Base-by-base conservation (phyloP, 345 rosid genomes). In the Aquilaria malaccensis region DNA sequence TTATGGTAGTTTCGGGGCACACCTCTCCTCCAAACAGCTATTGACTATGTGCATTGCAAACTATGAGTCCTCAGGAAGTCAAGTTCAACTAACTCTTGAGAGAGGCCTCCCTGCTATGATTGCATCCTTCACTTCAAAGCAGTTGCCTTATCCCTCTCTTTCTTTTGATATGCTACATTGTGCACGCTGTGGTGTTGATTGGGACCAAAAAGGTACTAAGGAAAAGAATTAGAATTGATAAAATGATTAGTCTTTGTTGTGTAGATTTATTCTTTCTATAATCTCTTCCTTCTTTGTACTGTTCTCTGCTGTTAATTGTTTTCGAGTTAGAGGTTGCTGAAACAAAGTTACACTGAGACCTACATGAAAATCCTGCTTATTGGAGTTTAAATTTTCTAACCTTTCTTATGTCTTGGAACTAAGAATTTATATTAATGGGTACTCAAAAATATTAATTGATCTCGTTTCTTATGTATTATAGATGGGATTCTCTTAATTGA, bases 1-100 rank as follows among this genome's bases (percentile, higher is more conserved):
- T 71, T 95, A 88, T 63, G 97, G 99, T 62, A 95, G 99, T 85
- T 95, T 88, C 74, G 99, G 99, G 50, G 99, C 99, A 30, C 99
- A 91, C 81, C 86, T 91, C 50, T 77, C 79, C 33, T 85, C 95
- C 6, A 86, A 83, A 56, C 86, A 83, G 58, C 79, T 95, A 47
- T 71, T 95, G 68, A 88, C 99, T 6, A 82, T 95, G 95, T 95
- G 99, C 83, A 81, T 95, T 52, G 99, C 99, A 9, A 77, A 86
- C 76, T 88, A 86, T 63, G 99, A 95, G 76, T 72, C 96, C 37
- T 82, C 97, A 2, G 99, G 99, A 64, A 95, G 99, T 68, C 99
- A 95, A 78, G 96, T 91, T 72, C 96, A 95, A 71, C 85, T 91
- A 59, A 95, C 96, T 56, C 96, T 91, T 31, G 99, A 95, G 75